Conservation (phyloP, 805 yeast genomes). For the Kodamaea laetipori region DNA sequence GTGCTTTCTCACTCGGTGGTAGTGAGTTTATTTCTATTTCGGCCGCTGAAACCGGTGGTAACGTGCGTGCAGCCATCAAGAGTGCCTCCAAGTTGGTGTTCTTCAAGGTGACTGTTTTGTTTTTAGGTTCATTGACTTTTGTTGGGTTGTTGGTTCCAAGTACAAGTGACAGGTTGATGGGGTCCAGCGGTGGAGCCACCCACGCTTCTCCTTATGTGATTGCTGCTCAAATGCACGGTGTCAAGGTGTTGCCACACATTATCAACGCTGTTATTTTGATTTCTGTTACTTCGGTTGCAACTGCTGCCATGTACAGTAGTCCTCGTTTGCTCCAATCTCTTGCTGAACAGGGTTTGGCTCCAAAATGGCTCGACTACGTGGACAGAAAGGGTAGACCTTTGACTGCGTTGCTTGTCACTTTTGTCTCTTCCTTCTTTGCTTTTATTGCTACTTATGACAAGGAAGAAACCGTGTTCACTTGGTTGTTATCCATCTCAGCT, state of each 20-base stretch:
- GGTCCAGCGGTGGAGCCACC: conserved; percentile 25
- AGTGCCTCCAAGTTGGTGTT: conserved; percentile 30
- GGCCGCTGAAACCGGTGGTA: conserved; percentile 31
- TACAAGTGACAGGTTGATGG: conserved; percentile 35
- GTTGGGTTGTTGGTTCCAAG: conserved; percentile 44
- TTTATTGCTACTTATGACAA: conserved; percentile 35
- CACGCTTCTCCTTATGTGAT: conserved; percentile 31
- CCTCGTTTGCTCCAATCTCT: conserved; percentile 28
- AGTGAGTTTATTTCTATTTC: conserved; percentile 36
- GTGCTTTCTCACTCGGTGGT: conserved; percentile 37
- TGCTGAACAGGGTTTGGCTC: conserved; percentile 32
- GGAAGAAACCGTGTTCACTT: conserved; percentile 30
- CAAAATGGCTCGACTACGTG: conserved; percentile 27
- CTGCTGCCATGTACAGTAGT: conserved; percentile 34
- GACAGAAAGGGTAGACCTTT: conserved; percentile 32
- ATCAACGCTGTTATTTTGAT: conserved; percentile 36
- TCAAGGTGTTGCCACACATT: conserved; percentile 31
- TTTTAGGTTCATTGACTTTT: conserved; percentile 29
- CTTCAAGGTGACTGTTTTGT: conserved; percentile 28
- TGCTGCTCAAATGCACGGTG: conserved; percentile 31
- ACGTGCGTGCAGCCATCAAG: conserved; percentile 23
- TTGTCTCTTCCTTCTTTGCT: conserved; percentile 25
- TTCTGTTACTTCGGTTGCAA: conserved; percentile 34
- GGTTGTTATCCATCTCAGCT: conserved; percentile 34
- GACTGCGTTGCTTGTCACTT: conserved; percentile 28